phyloP scores from a whole-genome alignment of 208 protist genomes.

The Leishmania lainsoni region DNA sequence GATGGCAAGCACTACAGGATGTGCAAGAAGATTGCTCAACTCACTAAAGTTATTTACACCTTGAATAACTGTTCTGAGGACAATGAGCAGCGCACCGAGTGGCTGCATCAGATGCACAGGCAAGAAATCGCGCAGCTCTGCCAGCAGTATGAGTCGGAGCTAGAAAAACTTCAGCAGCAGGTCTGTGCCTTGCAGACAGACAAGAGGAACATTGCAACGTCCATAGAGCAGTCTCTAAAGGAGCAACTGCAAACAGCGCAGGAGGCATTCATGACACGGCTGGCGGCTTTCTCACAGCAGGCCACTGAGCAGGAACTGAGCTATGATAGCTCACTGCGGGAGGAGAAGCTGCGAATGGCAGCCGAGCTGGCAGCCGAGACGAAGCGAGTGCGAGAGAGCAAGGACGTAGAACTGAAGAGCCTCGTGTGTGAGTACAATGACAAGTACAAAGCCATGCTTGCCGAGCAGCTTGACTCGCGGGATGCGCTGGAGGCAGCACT shows the following conservation, averaged over 20 bases:
- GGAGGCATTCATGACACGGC: slow-evolving; percentile 41
- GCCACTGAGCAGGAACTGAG: slow-evolving; percentile 42
- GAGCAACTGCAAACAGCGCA: slow-evolving; percentile 42
- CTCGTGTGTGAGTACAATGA: slow-evolving; percentile 93
- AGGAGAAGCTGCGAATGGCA: slow-evolving; percentile 28
- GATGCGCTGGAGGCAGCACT: slow-evolving; percentile 72
- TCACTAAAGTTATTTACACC: slow-evolving; percentile 97
- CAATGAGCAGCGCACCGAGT: slow-evolving; percentile 81
- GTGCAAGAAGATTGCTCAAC: slow-evolving; percentile 97
- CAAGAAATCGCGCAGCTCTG: slow-evolving; percentile 84
- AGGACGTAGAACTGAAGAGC: slow-evolving; percentile 70
- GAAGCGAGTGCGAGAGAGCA: slow-evolving; percentile 38
- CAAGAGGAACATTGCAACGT: slow-evolving; percentile 26
- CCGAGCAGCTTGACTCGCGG: slow-evolving; percentile 83
- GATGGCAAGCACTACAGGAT: slow-evolving; percentile 93
- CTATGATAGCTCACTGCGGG: slow-evolving; percentile 47
- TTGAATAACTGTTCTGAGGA: slow-evolving; percentile 96
- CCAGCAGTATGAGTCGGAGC: slow-evolving; percentile 63
- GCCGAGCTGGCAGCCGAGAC: slow-evolving; percentile 41
- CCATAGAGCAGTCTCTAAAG: slow-evolving; percentile 32
- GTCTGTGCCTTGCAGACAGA: slow-evolving; percentile 25
- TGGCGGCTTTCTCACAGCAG: slow-evolving; percentile 28
- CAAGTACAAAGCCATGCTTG: slow-evolving; percentile 92
- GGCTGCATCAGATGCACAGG: slow-evolving; percentile 72
- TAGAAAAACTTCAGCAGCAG: slow-evolving; percentile 43